Evolutionary conservation across 2,329 filamentous ascomycete species (phyloP), one percentile per base, ranked within the genome.

Genomic region (Scedosporium aurantiacum): DNA sequence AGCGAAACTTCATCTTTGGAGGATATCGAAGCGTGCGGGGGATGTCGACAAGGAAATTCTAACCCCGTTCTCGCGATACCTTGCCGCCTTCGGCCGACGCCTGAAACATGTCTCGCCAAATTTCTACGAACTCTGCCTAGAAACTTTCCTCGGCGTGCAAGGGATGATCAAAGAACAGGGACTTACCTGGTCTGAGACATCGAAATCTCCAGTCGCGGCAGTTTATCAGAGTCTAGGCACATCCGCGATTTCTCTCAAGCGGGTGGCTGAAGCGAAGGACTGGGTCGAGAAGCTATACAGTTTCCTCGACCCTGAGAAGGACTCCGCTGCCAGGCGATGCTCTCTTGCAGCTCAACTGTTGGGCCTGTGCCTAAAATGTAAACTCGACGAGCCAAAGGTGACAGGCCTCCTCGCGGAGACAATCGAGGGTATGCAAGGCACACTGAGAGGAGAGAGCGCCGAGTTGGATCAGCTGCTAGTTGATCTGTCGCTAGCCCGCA

Each of bases 1-100:
- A 25, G 75, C 80, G 6, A 81, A 87, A 32, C 71, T 86, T n/a
- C 74, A 76, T 50, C 89, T 84, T 80, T 91, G 88, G 87, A 76
- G 72, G 50, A 67, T 90, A 62, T 81, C 81, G 5, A 77, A 79
- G 1, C 85, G 89, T 66, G 70, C 80, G 63, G 81, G 80, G 1
- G 80, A 87, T 62, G 69, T 80, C 4, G 80, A 85, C 41, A 85
- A 84, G 62, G 87, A 91, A 14, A 71, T 91, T 5, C 68, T 87
- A n/a, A 76, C 82, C 1, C 87, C 88, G 0, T 80, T 90, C 57
- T 78, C 80, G 0, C 82, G 82, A 59, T 91, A 84, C 64, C 66
- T 89, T 18, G 75, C 78, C 8, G 81, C 87, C 1, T 88, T 86
- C 65, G 73, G 77, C 16, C 78, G 86, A 61, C 79, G 87, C 63